Base-by-base conservation (phyloP, 1,284 basidiomycete genomes). In the Schizopora paradoxa region DNA sequence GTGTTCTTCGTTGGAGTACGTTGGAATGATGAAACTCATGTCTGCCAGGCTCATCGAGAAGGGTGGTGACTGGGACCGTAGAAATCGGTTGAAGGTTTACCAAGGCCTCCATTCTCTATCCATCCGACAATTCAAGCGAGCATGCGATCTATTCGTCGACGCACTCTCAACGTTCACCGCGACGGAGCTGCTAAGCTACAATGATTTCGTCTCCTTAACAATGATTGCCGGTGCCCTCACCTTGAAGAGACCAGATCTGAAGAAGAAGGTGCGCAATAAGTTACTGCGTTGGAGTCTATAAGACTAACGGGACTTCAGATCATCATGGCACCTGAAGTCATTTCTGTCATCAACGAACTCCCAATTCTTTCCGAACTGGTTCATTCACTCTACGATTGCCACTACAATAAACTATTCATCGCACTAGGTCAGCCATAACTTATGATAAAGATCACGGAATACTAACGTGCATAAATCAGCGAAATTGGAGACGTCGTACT, bases 11-110 rank as follows among this genome's bases (percentile, higher is more conserved):
- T 11, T 6, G 23, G 19, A 13, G 22, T 19, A 23, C 36, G 25
- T 26, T 14, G 31, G 0, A n/a, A 23, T 14, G n/a, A 6, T 21
- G 33, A 6, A 28, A 16, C 25, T 18, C 35, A 22, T 25, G 35
- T 4, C 39, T 47, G 19, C 4, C 59, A 94, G 91, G 51, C 70
- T 97, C 27, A 88, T 98, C 41, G 93, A 98, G 58, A 82, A 93
- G 62, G 95, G 96, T 2, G 95, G 96, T 37, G 95, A 99, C 66
- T 99, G 95, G 95, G 95, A 99, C 65, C 75, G 96, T 46, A 79
- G 93, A 25, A 99, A 98, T 64, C 79, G 94, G 36, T 79, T 98
- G 55, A 99, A 98, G 65, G 95, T 97, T 31, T 99, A 99, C 70
- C 81, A 84, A 45, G 94, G 88, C 31, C 69, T 96, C 1, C 88